Conservation (phyloP, 257 asterid species). For the Lantana camara region DNA sequence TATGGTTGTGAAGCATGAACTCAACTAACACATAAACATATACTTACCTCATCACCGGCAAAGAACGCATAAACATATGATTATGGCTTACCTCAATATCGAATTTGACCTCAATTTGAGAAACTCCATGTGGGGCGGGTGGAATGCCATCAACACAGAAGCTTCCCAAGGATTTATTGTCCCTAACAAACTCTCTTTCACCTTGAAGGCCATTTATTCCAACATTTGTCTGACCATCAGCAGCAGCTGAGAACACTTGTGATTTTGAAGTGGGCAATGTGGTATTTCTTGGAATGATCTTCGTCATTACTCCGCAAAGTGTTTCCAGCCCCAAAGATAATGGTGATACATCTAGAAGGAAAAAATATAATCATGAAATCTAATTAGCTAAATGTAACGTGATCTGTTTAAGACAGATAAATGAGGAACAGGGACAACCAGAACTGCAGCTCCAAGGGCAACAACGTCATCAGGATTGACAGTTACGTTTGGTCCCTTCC, state of each 20-base stretch:
- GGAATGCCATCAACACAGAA: slow-evolving; percentile 81
- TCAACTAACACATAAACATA: too few relatives aligned
- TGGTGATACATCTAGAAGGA: slow-evolving; percentile 81
- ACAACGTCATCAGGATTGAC: slow-evolving; percentile 99
- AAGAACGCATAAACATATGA: slow-evolving; percentile 77
- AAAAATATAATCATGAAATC: slow-evolving; percentile 90
- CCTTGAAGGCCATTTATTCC: slow-evolving; percentile 61
- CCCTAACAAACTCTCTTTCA: slow-evolving; percentile 82
- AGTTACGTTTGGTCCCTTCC: slow-evolving; percentile 93
- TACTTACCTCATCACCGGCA: slow-evolving; percentile 65
- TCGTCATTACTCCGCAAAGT: slow-evolving; percentile 72
- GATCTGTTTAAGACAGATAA: not conserved
- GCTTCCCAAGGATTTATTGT: slow-evolving; percentile 78
- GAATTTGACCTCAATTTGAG: slow-evolving; percentile 83
- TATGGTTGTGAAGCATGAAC: too few relatives aligned
- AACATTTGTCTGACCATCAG: slow-evolving; percentile 51
- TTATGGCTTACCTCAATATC: slow-evolving; percentile 87
- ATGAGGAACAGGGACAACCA: slow-evolving; percentile 44
- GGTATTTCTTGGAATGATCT: slow-evolving; percentile 73
- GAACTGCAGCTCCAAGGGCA: slow-evolving; percentile 99
- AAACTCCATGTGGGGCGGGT: slow-evolving; percentile 82
- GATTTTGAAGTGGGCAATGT: slow-evolving; percentile 56
- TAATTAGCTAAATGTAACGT: slow-evolving; percentile 1
- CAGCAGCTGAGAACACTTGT: slow-evolving; percentile 55
- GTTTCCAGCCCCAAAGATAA: slow-evolving; percentile 84